Conservation (phyloP, 768 basidiomycete genomes). For the Termitomyces bulborhizus region DNA sequence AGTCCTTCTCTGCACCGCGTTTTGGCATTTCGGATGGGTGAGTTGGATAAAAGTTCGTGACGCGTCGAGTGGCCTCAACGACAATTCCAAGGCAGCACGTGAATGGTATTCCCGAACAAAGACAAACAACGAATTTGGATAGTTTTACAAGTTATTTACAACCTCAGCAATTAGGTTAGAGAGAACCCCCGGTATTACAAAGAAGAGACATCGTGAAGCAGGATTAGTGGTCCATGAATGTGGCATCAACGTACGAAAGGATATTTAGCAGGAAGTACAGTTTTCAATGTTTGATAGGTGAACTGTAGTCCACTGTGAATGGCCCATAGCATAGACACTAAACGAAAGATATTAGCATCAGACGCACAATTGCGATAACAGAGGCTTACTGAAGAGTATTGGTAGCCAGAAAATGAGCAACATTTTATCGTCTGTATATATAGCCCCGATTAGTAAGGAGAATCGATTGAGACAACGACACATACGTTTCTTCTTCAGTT, state of each 20-base stretch:
- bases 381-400: constrained; percentile 65
- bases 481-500: constrained; percentile 67
- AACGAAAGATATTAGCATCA: constrained; percentile 1
- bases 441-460: constrained; percentile 8
- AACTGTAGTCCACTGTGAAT: constrained; percentile 50
- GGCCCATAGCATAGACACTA: constrained; percentile 61
- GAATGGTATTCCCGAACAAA: background rate
- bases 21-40: constrained; percentile 32
- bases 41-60: background rate
- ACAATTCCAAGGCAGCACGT: constrained; percentile 10
- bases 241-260: constrained; percentile 30
- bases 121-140: background rate
- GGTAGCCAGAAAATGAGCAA: constrained; percentile 83
- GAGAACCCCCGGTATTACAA: background rate
- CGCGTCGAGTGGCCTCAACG: constrained; percentile 1
- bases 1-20: constrained; percentile 66
- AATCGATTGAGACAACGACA: constrained; percentile 21
- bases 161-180: constrained; percentile 2
- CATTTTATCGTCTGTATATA: constrained; percentile 70
- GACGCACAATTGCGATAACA: background rate
- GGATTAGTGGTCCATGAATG: constrained; percentile 8
- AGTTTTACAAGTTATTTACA: constrained; percentile 12
- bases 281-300: constrained; percentile 41
- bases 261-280: constrained; percentile 39
- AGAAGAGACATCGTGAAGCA: background rate